Percentiles rank a stretch among this genome's conserved stretches.
phyloP scores from a whole-genome alignment of 2,329 filamentous ascomycete genomes.

The Epichloe hybrida region DNA sequence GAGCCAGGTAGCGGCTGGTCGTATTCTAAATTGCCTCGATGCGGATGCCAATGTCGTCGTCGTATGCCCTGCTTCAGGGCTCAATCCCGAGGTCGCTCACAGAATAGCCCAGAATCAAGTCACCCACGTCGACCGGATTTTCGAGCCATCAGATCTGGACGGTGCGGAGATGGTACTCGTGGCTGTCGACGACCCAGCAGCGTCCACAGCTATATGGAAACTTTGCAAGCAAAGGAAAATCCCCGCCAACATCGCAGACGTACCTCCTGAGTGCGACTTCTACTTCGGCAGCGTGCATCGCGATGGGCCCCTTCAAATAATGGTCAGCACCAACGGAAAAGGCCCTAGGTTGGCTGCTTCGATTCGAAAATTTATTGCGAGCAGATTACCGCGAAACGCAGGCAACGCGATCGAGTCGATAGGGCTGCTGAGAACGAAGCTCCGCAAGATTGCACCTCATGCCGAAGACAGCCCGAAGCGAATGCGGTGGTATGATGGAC shows the following conservation, averaged over 20 bases:
- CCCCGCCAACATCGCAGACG: constrained; percentile 90
- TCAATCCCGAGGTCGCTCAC: constrained; percentile 79
- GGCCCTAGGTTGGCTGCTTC: constrained; percentile 82
- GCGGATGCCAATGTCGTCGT: constrained; percentile 86
- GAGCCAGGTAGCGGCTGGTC: constrained; percentile 76
- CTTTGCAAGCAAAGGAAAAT: constrained; percentile 76
- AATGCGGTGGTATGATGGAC: constrained; percentile 63
- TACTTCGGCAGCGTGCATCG: constrained; percentile 95
- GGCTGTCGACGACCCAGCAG: constrained; percentile 83
- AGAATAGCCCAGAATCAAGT: constrained; percentile 66
- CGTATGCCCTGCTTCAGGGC: constrained; percentile 62
- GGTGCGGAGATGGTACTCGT: constrained; percentile 76
- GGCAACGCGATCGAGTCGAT: constrained; percentile 79
- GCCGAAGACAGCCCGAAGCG: constrained; percentile 66
- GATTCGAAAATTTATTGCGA: constrained; percentile 70
- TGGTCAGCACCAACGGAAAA: constrained; percentile 98
- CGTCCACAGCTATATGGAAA: constrained; percentile 86
- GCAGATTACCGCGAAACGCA: constrained; percentile 59
- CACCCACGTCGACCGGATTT: constrained; percentile 67
- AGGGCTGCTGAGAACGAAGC: constrained; percentile 62
- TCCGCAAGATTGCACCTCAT: constrained; percentile 63
- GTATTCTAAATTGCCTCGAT: constrained; percentile 87
- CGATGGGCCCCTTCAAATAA: constrained; percentile 90
- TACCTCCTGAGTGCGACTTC: constrained; percentile 93
- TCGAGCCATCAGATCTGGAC: constrained; percentile 78